A percentile compares a stretch with the other conserved stretches of the same genome.
phyloP scores from a whole-genome alignment of 495 filamentous ascomycete species.

The Podospora bellae-mahoneyi region DNA sequence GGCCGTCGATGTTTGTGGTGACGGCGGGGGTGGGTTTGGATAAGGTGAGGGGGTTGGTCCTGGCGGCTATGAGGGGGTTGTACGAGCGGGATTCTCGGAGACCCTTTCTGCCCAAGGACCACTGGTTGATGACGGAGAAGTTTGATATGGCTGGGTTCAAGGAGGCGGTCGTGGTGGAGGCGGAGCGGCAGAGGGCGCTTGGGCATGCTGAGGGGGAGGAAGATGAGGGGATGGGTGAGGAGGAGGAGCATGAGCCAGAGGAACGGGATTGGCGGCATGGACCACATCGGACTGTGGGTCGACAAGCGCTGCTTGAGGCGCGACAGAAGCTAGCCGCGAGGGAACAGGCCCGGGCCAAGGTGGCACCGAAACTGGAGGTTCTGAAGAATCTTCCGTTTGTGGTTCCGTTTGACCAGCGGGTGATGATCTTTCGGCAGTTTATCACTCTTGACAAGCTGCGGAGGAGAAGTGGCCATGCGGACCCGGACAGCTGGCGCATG shows the following conservation, averaged over 20 bases:
- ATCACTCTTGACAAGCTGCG: conserved; percentile 76
- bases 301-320: conserved; percentile 38
- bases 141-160: conserved; percentile 91
- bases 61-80: conserved; percentile 79
- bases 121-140: conserved; percentile 92
- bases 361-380: conserved; percentile 84
- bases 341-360: conserved; percentile 64
- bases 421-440: conserved; percentile 93
- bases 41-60: conserved; percentile 75
- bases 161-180: conserved; percentile 74
- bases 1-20: conserved; percentile 14
- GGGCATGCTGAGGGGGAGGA: conserved; percentile 41
- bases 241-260: conserved; percentile 38
- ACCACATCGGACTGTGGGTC: no score
- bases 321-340: conserved; percentile 62
- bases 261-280: conserved; percentile 37
- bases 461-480: conserved; percentile 69
- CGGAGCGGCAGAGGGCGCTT: conserved; percentile 48
- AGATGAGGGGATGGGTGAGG: conserved; percentile 41
- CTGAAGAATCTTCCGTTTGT: conserved; percentile 95
- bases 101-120: conserved; percentile 71
- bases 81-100: conserved; percentile 93
- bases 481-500: conserved; percentile 77
- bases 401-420: conserved; percentile 87
- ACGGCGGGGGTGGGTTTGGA: conserved; percentile 65